Evolutionary conservation across 1,284 basidiomycete genomes (phyloP).

Genomic region (Ceratobasidium sp.): DNA sequence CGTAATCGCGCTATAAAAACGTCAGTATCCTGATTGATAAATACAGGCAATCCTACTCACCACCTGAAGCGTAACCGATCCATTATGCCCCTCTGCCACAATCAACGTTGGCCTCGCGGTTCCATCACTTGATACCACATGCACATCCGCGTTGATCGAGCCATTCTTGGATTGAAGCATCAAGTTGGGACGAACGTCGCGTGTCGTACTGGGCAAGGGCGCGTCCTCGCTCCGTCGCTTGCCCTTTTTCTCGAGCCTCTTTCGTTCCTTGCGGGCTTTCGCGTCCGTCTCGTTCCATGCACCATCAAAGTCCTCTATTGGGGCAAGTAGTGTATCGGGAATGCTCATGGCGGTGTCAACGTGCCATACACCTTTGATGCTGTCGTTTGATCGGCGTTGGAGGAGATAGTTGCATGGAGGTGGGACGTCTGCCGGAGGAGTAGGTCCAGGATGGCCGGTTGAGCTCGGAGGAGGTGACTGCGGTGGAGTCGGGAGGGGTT

Average conservation of each 20-base stretch:
- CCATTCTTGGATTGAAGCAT: slow-evolving; percentile 26
- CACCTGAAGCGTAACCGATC: slow-evolving; percentile 18
- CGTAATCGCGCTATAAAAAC: neutral
- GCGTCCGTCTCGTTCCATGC: slow-evolving; percentile 19
- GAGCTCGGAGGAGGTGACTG: neutral
- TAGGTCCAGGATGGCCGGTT: neutral
- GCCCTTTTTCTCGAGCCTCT: slow-evolving; percentile 25
- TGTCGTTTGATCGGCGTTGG: neutral
- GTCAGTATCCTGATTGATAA: neutral
- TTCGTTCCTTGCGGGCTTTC: slow-evolving; percentile 14
- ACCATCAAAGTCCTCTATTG: slow-evolving; percentile 22
- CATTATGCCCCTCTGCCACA: slow-evolving; percentile 14
- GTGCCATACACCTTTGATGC: slow-evolving; percentile 31
- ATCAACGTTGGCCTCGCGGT: neutral
- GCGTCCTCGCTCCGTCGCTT: slow-evolving; percentile 1
- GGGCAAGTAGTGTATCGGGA: slow-evolving; percentile 7
- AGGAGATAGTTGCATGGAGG: slow-evolving; percentile 19
- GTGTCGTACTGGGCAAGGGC: neutral
- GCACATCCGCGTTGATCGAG: slow-evolving; percentile 11
- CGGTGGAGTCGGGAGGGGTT: slow-evolving; percentile 15
- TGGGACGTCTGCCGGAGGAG: neutral
- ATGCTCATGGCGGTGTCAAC: slow-evolving; percentile 14
- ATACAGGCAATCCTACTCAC: neutral
- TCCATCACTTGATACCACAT: slow-evolving; percentile 29
- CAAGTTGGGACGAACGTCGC: slow-evolving; percentile 14